Base-by-base conservation (phyloP, 2,329 filamentous ascomycete genomes). In the Cladosporium phlei region DNA sequence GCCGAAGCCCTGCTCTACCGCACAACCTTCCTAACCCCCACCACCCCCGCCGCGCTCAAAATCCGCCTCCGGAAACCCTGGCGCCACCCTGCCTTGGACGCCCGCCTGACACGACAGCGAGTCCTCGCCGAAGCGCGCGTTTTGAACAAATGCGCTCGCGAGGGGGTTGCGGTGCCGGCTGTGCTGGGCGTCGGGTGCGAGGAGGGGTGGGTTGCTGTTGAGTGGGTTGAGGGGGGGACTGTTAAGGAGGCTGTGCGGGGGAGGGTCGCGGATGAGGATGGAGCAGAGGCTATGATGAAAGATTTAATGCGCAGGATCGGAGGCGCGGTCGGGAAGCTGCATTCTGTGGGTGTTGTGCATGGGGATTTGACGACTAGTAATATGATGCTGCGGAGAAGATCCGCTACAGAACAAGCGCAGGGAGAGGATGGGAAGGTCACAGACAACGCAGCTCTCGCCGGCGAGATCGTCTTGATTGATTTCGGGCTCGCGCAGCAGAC, bases 301-400 rank as follows among this genome's bases (percentile, higher is more conserved):
- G 45, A 14, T 11, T 58, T 61, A 61, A 66, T 51, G 66, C 51
- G 48, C 44, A 65, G 42, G 63, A 57, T 66, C 33, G 64, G 64
- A 8, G n/a, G 27, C 29, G 59, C 57, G 22, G 61, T 66, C 21
- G 64, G 59, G 17, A 59, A 39, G 48, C 72, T 98, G 73, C 93
- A 98, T 72, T 78, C 76, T 46, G 76, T 82, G n/a, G 91, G 91
- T 12, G 79, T 97, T 47, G 82, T 95, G 49, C 93, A 98, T 70
- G 93, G 93, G 30, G 93, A 98, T 70, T 69, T 98, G 69, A 98
- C 93, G 51, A 98, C 90, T 53, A 96, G 90, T 69, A 98, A 98
- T 69, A 77, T 98, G 71, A 96, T 98, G 84, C 64, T 97, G 55
- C 66, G 79, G n/a, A n/a, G n/a, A n/a, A n/a, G n/a, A n/a, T n/a